A percentile compares a stretch with the other conserved stretches of the same genome.
Conservation (phyloP, 495 filamentous ascomycete species). For the Amorphotheca resinae region DNA sequence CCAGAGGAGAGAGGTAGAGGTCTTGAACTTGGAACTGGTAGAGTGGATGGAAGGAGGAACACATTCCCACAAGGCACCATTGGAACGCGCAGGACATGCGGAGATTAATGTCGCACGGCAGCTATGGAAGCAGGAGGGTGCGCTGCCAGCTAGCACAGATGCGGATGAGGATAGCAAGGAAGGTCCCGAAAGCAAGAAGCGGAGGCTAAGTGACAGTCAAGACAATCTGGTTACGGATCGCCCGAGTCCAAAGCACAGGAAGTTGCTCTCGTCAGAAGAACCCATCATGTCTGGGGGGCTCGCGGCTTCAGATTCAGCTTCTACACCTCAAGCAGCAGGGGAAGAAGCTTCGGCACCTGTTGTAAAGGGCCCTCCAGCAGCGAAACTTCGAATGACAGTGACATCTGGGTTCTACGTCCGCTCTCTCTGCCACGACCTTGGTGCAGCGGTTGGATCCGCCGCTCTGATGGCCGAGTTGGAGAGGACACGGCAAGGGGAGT, state of each 20-base stretch:
- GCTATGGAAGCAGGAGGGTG: slow-evolving; percentile 39
- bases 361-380: slow-evolving; percentile 47
- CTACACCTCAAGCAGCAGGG: background rate
- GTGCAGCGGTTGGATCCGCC: slow-evolving; percentile 65
- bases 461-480: slow-evolving; percentile 79
- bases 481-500: slow-evolving; percentile 70
- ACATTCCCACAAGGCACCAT: slow-evolving; percentile 61
- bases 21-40: slow-evolving; percentile 59
- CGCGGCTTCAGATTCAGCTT: slow-evolving; percentile 15
- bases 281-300: slow-evolving; percentile 41
- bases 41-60: slow-evolving; percentile 81
- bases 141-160: slow-evolving; percentile 6
- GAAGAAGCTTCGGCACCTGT: slow-evolving; percentile 1
- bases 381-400: slow-evolving; percentile 78
- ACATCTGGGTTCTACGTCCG: slow-evolving; percentile 96
- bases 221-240: slow-evolving; percentile 25
- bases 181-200: slow-evolving; percentile 34
- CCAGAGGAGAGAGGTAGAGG: slow-evolving; percentile 62
- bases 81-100: slow-evolving; percentile 55
- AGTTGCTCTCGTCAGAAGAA: slow-evolving; percentile 21
- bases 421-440: slow-evolving; percentile 83
- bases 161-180: slow-evolving; percentile 27
- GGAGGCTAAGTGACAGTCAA: slow-evolving; percentile 26
- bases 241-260: slow-evolving; percentile 22
- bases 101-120: slow-evolving; percentile 64